Evolutionary conservation across 306 rosid species (phyloP).

Genomic region (Alnus rubra): DNA sequence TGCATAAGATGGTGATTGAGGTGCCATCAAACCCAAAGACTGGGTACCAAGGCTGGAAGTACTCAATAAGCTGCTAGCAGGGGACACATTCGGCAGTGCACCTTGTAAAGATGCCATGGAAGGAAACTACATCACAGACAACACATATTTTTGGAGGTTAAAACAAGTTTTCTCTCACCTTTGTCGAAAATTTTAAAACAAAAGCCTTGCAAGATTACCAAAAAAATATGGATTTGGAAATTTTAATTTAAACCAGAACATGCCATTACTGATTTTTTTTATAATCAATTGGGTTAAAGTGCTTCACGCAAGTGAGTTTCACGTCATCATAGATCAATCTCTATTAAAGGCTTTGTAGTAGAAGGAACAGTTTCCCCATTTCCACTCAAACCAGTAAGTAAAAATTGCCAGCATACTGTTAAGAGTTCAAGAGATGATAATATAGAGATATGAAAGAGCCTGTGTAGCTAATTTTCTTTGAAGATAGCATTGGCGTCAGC

Average conservation of each 20-base stretch:
- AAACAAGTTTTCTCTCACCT: not conserved
- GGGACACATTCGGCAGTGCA: constrained; percentile 30
- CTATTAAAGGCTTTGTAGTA: not conserved
- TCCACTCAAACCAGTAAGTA: not conserved
- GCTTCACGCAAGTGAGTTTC: not conserved
- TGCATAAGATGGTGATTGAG: constrained; percentile 40
- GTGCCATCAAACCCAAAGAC: constrained; percentile 35
- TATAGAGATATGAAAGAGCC: not conserved
- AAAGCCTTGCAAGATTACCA: not conserved
- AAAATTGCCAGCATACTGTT: not conserved
- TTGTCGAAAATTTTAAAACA: constrained; percentile 5
- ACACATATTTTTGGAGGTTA: constrained; percentile 15
- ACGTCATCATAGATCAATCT: not conserved
- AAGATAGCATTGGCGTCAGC: not conserved
- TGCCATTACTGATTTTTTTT: not conserved
- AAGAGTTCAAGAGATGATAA: not conserved
- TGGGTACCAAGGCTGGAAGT: constrained; percentile 42
- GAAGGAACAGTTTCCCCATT: not conserved
- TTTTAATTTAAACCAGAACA: not conserved
- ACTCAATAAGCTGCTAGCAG: constrained; percentile 39
- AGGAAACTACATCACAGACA: constrained; percentile 47
- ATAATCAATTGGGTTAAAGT: not conserved
- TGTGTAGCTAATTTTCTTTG: not conserved
- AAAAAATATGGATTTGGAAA: not conserved
- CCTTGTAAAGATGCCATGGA: constrained; percentile 39